Percentiles rank a stretch among this genome's conserved stretches.
Conservation (phyloP, 2,329 filamentous ascomycete species). For the Acarospora socialis region DNA sequence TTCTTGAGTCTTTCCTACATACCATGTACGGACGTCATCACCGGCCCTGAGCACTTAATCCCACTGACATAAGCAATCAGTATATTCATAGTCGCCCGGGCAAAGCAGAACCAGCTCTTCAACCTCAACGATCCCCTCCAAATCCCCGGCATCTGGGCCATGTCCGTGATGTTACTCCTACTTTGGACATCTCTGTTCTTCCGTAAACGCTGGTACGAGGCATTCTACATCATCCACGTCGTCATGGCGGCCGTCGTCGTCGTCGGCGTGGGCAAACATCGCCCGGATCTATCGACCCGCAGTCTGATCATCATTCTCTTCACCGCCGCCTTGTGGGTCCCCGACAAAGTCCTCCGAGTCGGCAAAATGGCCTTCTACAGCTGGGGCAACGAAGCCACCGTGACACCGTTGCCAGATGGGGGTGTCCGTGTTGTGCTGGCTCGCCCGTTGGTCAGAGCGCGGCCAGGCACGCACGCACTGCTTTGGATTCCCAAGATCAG, state of each 20-base stretch:
- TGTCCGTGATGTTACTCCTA: constrained; percentile 29
- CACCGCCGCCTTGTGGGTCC: constrained; percentile 34
- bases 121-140: constrained; percentile 25
- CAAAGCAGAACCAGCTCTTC: not conserved
- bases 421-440: constrained; percentile 43
- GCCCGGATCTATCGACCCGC: constrained; percentile 29
- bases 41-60: constrained; percentile 32
- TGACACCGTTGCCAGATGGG: constrained; percentile 40
- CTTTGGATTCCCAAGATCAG: constrained; percentile 48
- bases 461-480: constrained; percentile 48
- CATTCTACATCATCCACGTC: constrained; percentile 42
- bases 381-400: constrained; percentile 36
- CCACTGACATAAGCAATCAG: constrained; percentile 7
- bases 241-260: constrained; percentile 35
- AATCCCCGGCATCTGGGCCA: constrained; percentile 34
- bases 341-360: constrained; percentile 38
- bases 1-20: constrained; percentile 35
- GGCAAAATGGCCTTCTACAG: constrained; percentile 31
- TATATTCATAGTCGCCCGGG: constrained; percentile 6
- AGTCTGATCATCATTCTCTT: constrained; percentile 31
- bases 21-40: constrained; percentile 16
- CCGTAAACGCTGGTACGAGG: constrained; percentile 37
- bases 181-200: constrained; percentile 30
- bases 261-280: constrained; percentile 37
- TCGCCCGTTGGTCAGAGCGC: constrained; percentile 29